Conservation (phyloP, 2,329 filamentous ascomycete species). For the Sordariomycetes sp. region DNA sequence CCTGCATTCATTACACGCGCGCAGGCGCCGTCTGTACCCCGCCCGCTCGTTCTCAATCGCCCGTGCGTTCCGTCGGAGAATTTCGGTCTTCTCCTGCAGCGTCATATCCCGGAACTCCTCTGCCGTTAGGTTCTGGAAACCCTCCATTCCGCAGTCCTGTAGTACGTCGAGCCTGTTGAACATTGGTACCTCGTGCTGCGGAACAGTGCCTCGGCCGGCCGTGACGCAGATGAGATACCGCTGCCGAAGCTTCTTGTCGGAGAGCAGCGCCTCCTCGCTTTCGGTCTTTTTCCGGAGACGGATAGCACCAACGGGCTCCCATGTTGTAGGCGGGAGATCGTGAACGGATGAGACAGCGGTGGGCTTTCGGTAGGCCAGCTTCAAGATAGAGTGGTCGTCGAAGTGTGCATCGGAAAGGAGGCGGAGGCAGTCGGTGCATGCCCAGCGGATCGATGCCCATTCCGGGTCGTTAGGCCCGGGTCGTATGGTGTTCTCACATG, state of each 20-base stretch:
- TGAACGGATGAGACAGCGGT: not conserved
- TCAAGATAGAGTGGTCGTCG: not conserved
- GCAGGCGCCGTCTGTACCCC: not conserved
- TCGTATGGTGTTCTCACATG: not conserved
- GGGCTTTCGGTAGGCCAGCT: not conserved
- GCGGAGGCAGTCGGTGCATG: not conserved
- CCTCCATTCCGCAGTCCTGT: not conserved
- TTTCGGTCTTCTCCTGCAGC: not conserved
- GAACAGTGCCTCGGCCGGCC: not conserved
- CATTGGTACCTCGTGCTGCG: not conserved
- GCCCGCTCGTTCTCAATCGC: not conserved
- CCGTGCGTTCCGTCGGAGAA: not conserved
- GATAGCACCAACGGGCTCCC: not conserved
- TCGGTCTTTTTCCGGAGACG: not conserved
- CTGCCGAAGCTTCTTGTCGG: not conserved
- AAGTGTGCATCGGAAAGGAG: not conserved
- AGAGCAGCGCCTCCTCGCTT: not conserved
- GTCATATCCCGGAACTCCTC: not conserved
- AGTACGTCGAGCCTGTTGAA: not conserved
- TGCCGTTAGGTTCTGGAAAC: not conserved
- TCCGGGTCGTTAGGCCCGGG: not conserved
- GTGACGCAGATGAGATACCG: not conserved
- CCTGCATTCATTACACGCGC: slow-evolving; percentile 1
- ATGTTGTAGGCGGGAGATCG: not conserved
- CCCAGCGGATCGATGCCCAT: not conserved